Evolutionary conservation across 768 basidiomycete species (phyloP).

Genomic region (Termitomyces heimii): DNA sequence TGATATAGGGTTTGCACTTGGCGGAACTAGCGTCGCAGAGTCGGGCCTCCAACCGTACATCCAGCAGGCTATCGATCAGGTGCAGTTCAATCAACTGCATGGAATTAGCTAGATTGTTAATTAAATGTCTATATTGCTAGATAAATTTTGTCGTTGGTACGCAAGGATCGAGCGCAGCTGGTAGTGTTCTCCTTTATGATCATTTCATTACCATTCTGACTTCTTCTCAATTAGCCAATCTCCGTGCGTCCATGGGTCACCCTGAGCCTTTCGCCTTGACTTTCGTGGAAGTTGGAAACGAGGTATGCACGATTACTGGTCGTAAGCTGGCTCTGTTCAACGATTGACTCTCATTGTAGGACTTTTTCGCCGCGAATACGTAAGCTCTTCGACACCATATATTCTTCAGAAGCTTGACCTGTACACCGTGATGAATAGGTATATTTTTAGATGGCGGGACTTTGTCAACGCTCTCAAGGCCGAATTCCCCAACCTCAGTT

Average conservation of each 20-base stretch:
- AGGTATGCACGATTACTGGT: constrained; percentile 23
- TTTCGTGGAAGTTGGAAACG: constrained; percentile 56
- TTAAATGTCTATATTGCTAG: constrained; percentile 13
- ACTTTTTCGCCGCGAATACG: constrained; percentile 17
- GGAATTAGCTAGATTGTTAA: neutral
- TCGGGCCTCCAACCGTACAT: constrained; percentile 41
- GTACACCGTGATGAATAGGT: constrained; percentile 21
- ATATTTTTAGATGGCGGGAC: constrained; percentile 41
- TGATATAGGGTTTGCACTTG: constrained; percentile 41
- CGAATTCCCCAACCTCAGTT: constrained; percentile 42
- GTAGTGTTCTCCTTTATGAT: constrained; percentile 9
- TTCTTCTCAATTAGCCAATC: constrained; percentile 33
- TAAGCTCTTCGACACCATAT: neutral
- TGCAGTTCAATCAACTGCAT: neutral
- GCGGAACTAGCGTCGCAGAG: constrained; percentile 38
- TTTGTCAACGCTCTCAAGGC: constrained; percentile 34
- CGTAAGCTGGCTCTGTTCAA: neutral
- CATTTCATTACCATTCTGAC: neutral
- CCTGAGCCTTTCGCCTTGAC: constrained; percentile 44
- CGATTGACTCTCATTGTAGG: constrained; percentile 4
- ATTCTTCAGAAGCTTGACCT: neutral
- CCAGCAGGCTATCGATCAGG: constrained; percentile 49
- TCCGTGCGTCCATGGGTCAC: constrained; percentile 51
- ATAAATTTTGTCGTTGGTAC: constrained; percentile 55
- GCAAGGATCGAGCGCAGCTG: constrained; percentile 32